phyloP scores from a whole-genome alignment of 1,139 yeast species.

The Debaryomyces sp. region DNA sequence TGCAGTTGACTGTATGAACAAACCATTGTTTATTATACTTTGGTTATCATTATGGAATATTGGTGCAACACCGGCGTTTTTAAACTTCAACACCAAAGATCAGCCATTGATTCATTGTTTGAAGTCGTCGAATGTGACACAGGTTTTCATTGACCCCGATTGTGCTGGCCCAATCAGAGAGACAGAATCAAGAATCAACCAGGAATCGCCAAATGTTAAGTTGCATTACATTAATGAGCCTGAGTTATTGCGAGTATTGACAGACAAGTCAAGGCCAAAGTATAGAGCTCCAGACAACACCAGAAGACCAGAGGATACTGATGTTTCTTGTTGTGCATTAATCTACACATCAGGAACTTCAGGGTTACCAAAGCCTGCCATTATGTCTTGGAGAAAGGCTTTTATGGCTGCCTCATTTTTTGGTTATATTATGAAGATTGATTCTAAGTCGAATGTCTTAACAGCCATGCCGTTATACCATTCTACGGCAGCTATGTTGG shows the following conservation, averaged over 20 bases:
- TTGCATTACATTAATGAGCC: constrained; percentile 61
- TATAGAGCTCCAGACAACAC: constrained; percentile 57
- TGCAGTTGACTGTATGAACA: constrained; percentile 79
- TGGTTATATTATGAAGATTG: constrained; percentile 68
- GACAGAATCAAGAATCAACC: constrained; percentile 52
- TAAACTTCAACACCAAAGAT: constrained; percentile 79
- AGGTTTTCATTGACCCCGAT: constrained; percentile 76
- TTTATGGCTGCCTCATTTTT: constrained; percentile 70
- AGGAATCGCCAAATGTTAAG: constrained; percentile 41
- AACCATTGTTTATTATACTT: constrained; percentile 74
- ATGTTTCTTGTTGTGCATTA: constrained; percentile 67
- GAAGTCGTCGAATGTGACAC: constrained; percentile 63
- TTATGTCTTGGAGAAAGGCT: constrained; percentile 89
- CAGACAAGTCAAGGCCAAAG: constrained; percentile 50
- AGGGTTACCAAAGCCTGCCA: constrained; percentile 93
- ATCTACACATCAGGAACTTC: constrained; percentile 96
- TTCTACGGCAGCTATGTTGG: constrained; percentile 89
- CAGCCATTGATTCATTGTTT: constrained; percentile 81
- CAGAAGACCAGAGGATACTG: constrained; percentile 59
- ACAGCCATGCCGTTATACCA: constrained; percentile 97
- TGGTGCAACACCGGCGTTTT: constrained; percentile 87
- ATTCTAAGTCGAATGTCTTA: constrained; percentile 60
- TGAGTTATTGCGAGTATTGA: constrained; percentile 42
- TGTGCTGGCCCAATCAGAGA: constrained; percentile 57
- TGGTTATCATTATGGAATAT: constrained; percentile 92